Conservation (phyloP, 2,329 filamentous ascomycete genomes). For the Fragosphaeria purpurea region DNA sequence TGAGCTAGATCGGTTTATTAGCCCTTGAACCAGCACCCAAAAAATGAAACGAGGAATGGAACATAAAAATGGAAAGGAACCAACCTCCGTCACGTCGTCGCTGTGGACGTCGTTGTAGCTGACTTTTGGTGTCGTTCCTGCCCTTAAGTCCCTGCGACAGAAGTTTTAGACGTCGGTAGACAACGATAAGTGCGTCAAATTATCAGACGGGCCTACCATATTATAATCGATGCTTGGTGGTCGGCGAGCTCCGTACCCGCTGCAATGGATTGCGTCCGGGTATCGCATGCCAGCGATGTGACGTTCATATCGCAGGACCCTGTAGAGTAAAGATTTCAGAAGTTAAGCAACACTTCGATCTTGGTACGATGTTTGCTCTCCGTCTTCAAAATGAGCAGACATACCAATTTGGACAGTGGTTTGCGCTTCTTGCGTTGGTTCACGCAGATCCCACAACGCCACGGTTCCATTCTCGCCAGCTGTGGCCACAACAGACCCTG, state of each 20-base stretch:
- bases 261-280: conserved; percentile 49
- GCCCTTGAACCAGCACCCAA: no score
- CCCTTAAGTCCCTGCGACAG: conserved; percentile 46
- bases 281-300: conserved; percentile 54
- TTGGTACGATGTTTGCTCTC: neutral
- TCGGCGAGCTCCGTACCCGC: conserved; percentile 64
- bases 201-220: conserved; percentile 38
- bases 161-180: neutral
- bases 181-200: no score
- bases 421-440: conserved; percentile 24
- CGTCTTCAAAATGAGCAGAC: neutral
- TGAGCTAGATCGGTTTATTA: conserved; percentile 27
- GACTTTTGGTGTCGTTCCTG: conserved; percentile 33
- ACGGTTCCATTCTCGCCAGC: conserved; percentile 63
- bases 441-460: conserved; percentile 54
- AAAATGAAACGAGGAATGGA: neutral
- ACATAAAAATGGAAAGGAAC: neutral
- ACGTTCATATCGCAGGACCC: conserved; percentile 27
- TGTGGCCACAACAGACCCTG: conserved; percentile 50
- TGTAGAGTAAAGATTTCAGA: conserved; percentile 5
- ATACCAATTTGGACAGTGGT: conserved; percentile 33
- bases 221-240: conserved; percentile 48
- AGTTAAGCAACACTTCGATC: neutral
- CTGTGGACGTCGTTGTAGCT: conserved; percentile 57
- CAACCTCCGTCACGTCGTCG: conserved; percentile 54